phyloP scores from a whole-genome alignment of 257 asterid species.

The Voacanga thouarsii region DNA sequence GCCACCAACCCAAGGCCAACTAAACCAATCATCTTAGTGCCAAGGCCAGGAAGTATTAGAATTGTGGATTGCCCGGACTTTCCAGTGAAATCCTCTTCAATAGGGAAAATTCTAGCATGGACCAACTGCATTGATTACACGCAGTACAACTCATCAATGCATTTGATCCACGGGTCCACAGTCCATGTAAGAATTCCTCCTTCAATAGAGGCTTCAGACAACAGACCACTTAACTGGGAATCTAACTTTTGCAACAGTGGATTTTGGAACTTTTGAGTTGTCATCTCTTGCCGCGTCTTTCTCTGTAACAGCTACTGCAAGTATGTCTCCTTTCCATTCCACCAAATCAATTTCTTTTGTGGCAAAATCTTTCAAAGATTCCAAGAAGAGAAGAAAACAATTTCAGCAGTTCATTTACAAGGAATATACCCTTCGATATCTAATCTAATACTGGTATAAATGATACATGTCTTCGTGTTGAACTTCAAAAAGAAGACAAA shows the following conservation, averaged over 20 bases:
- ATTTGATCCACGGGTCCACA: no score
- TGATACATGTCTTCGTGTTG: no score
- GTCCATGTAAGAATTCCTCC: no score
- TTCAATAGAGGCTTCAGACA: slow-evolving; percentile 74
- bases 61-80: slow-evolving; percentile 81
- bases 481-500: no score
- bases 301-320: slow-evolving; percentile 85
- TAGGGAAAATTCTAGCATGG: no score
- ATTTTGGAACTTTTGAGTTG: slow-evolving; percentile 66
- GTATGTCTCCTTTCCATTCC: slow-evolving; percentile 98
- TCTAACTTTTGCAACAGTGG: slow-evolving; percentile 67
- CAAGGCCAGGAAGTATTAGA: slow-evolving; percentile 73
- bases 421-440: no score
- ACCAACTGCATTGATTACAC: no score
- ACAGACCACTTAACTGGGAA: slow-evolving; percentile 62
- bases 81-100: slow-evolving; percentile 90
- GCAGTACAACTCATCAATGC: no score
- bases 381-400: slow-evolving; percentile 14
- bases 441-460: no score
- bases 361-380: slow-evolving; percentile 55
- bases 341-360: slow-evolving; percentile 82
- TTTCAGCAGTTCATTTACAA: slow-evolving; percentile 14
- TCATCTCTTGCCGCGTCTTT: slow-evolving; percentile 80
- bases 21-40: slow-evolving; percentile 73
- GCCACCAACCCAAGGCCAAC: slow-evolving; percentile 72